These are phyloP conservation scores for Sclerotiophoma versabilis DNA, from an alignment of 2,329 filamentous ascomycete species.

Conservation along the genomic window DNA sequence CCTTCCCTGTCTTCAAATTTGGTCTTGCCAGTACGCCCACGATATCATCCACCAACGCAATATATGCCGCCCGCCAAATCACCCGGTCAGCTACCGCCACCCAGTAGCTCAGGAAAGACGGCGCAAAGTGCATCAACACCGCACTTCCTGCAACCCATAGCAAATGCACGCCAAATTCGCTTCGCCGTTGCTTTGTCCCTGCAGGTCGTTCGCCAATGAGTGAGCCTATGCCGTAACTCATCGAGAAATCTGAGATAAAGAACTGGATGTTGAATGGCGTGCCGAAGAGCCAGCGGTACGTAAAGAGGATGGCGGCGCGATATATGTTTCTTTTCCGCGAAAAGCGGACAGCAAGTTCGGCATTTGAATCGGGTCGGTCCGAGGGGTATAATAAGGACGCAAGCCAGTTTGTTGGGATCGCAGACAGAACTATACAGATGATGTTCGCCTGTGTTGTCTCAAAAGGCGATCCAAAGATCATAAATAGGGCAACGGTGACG, in stretches of 20 bases:
- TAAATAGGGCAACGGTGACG: slow-evolving; percentile 13
- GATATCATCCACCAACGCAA: slow-evolving; percentile 31
- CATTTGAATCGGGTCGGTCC: slow-evolving; percentile 19
- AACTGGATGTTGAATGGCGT: slow-evolving; percentile 18
- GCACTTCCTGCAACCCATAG: slow-evolving; percentile 14
- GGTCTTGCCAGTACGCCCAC: slow-evolving; percentile 23
- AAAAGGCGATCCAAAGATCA: slow-evolving; percentile 9
- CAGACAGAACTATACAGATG: slow-evolving; percentile 11
- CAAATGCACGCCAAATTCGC: slow-evolving; percentile 21
- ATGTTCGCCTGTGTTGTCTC: slow-evolving; percentile 3
- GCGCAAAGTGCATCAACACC: slow-evolving; percentile 6
- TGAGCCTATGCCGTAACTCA: slow-evolving; percentile 11
- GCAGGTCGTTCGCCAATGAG: slow-evolving; percentile 20
- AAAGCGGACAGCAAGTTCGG: slow-evolving; percentile 23
- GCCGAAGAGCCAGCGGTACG: slow-evolving; percentile 23
- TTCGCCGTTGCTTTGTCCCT: slow-evolving; percentile 18
- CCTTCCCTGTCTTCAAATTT: slow-evolving; percentile 18
- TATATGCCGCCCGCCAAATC: slow-evolving; percentile 21
- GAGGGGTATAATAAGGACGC: slow-evolving; percentile 19
- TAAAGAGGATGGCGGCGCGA: slow-evolving; percentile 24
- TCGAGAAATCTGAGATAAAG: slow-evolving; percentile 17
- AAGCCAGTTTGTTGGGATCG: slow-evolving; percentile 23
- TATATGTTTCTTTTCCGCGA: slow-evolving; percentile 22
- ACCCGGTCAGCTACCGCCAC: slow-evolving; percentile 12
- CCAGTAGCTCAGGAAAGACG: slow-evolving; percentile 9